A percentile compares a stretch with the other conserved stretches of the same genome.
Evolutionary conservation across 768 basidiomycete genomes (phyloP).

Genomic region (Rhodotorula diobovata): DNA sequence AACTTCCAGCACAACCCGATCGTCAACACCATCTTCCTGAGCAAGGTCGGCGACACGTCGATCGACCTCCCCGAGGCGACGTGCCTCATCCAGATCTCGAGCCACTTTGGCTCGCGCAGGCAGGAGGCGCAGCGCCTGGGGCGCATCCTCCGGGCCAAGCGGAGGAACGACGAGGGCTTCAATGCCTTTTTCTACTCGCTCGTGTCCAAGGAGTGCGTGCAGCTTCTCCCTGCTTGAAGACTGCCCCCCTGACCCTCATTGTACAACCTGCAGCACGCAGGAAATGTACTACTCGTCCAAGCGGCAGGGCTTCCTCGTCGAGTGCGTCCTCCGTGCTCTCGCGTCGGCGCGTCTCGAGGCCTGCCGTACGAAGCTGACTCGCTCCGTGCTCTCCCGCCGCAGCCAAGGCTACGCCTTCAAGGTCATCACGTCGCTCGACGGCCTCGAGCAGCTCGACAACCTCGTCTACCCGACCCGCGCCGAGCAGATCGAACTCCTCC

Average conservation of each 20-base stretch:
- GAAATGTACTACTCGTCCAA: constrained; percentile 99
- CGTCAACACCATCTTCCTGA: constrained; percentile 97
- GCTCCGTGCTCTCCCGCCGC: constrained; percentile 9
- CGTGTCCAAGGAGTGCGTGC: constrained; percentile 70
- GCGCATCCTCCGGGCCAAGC: constrained; percentile 91
- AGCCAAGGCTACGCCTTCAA: constrained; percentile 87
- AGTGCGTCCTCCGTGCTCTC: constrained; percentile 47
- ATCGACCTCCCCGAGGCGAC: constrained; percentile 99
- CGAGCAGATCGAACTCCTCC: constrained; percentile 94
- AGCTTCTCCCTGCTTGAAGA: background rate
- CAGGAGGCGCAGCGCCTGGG: constrained; percentile 97
- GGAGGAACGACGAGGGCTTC: constrained; percentile 97
- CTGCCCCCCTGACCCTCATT: no score
- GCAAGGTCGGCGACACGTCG: constrained; percentile 97
- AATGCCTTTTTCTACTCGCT: constrained; percentile 99
- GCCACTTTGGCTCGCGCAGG: constrained; percentile 94
- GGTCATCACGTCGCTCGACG: constrained; percentile 95
- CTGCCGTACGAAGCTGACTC: constrained; percentile 11
- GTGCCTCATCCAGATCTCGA: constrained; percentile 97
- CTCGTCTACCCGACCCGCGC: constrained; percentile 85
- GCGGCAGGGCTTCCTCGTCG: constrained; percentile 95
- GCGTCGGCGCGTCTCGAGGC: background rate
- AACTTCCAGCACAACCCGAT: constrained; percentile 87
- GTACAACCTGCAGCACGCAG: constrained; percentile 62
- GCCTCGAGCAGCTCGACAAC: constrained; percentile 75